These are phyloP conservation scores for Saccharomycopsis babjevae DNA, from an alignment of 805 yeast genomes.

Conservation along the genomic window DNA sequence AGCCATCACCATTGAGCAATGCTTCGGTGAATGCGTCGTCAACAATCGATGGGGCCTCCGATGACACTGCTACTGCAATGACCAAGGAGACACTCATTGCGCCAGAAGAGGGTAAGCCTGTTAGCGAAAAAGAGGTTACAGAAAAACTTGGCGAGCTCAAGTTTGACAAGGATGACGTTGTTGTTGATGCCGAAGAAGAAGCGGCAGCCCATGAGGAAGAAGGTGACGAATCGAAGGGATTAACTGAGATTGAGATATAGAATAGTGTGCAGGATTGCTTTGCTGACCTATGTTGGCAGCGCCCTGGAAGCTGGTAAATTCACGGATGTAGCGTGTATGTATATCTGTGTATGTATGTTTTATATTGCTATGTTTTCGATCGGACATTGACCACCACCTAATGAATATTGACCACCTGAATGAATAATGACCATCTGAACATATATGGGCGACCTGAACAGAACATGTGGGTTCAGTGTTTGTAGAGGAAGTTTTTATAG, in stretches of 20 bases:
- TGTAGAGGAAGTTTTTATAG: no score
- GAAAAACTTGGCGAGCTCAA: slow-evolving; percentile 11
- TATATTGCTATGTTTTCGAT: no score
- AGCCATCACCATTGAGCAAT: slow-evolving; percentile 5
- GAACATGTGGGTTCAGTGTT: no score
- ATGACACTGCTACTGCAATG: not conserved
- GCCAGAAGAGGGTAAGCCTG: slow-evolving; percentile 10
- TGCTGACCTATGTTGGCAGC: no score
- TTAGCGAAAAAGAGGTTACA: slow-evolving; percentile 12
- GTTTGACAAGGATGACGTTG: not conserved
- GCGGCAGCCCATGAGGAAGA: not conserved
- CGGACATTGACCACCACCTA: no score
- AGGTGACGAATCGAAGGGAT: not conserved
- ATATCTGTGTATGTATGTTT: no score
- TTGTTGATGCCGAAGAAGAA: not conserved
- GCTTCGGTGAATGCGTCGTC: not conserved
- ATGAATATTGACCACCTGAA: no score
- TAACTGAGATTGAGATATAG: not conserved
- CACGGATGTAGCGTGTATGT: no score
- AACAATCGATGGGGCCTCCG: not conserved
- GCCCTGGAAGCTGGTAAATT: no score
- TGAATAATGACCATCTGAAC: no score
- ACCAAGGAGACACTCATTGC: slow-evolving; percentile 17
- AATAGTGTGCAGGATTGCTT: not conserved
- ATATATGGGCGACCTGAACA: no score